Evolutionary conservation across 73 alveolate genomes (phyloP), one percentile per base, ranked within the genome.

Genomic region (Paramecium biaurelia): DNA sequence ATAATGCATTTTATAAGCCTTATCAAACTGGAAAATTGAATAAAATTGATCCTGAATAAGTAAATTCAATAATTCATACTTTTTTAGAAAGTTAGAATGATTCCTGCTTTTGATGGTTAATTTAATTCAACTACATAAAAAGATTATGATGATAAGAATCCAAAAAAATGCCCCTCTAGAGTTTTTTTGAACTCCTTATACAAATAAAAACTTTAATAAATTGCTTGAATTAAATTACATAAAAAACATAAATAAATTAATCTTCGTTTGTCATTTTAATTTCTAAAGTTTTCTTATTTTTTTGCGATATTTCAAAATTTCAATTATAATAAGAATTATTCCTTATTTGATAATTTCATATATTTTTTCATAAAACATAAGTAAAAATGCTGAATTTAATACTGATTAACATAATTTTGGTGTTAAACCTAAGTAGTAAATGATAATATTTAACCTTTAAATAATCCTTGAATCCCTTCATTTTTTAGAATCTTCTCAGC

Each of bases 381-480:
- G 72, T 57, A 86, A 42, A 38, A 86, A 86, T 35, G 88, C 93
- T 32, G 88, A 63, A 59, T 86, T 86, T 24, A 86, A 86, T 34
- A 86, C 87, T 5, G 93, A 63, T 67, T 86, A 67, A 7, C 68
- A 41, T 15, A 86, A 45, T 47, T 86, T 86, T 21, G 93, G 93
- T 14, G 76, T 53, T 14, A 53, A 53, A 0, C 68, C 68, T 53
- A 53, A 12, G 3, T 18, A 18, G 8, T 53, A 53, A 53, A 18
- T n/a, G 11, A 18, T 0, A 53, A 4, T 53, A 5, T 20, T 18
- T 34, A 37, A 30, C 93, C 93, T 86, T 57, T 63, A 68, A 86
- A 86, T 21, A 86, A 86, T 20, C 93, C 93, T 59, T 41, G n/a
- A 21, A 86, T 53, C 10, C 93, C 93, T 86, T 86, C 63, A 41